Base-by-base conservation (phyloP, 768 basidiomycete species). In the Mycena floridula region DNA sequence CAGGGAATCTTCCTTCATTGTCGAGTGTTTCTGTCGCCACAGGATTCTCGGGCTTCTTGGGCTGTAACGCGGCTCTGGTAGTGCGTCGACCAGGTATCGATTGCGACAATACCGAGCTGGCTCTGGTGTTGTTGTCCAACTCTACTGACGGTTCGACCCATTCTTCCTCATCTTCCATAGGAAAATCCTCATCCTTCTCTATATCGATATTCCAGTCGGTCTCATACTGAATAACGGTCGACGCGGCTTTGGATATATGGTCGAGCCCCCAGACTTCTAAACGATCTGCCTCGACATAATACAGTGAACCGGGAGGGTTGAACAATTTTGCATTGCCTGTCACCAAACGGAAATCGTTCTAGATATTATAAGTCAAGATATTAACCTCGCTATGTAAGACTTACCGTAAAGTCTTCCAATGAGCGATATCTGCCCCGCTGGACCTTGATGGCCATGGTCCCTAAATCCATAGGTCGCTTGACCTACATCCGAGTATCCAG, bases 391-490 rank as follows among this genome's bases (percentile, higher is more conserved):
- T n/a, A n/a, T n/a, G n/a, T 22, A 39, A 28, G 15, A 67, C 82
- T 46, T 55, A 88, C 88, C 7, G 78, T 69, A 57, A 90, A 90
- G 35, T 90, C 87, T 45, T 89, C 87, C 39, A 90, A 61, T 3
- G 84, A 85, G 16, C 82, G 74, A 60, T 95, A 95, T 49, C 76
- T 79, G 5, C 86, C 85, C 55, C 66, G 76, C 46, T 73, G 73
- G 37, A 93, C 85, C 63, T 93, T 95, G 44, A 69, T 67, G 16
- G 81, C 65, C 69, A 98, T 86, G 0, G 92, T 93, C 0, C 88
- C 87, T 45, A 98, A 70, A 56, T 97, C 93, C 93, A 97, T 98
- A 6, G 94, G 92, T 16, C 73, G 70, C 54, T 85, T 82, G 41
- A 98, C 79, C n/a, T 39, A 82, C 66, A 68, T 85, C 79, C 11